A percentile compares a stretch with the other conserved stretches of the same genome.
phyloP scores from a whole-genome alignment of 441 rosid species.

The Euphorbia schlechtendalii region DNA sequence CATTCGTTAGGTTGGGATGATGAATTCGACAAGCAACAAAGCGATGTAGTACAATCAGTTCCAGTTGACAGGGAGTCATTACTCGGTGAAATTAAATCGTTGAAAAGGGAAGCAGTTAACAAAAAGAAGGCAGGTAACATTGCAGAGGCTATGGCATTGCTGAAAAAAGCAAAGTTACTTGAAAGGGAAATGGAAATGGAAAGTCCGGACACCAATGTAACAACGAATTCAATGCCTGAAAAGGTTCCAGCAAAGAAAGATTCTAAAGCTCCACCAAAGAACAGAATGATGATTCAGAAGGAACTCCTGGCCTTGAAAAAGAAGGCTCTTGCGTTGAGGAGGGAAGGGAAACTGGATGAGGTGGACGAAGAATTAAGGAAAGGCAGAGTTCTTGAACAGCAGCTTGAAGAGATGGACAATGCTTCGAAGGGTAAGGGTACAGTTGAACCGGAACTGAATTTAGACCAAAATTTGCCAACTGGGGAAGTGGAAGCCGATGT shows the following conservation, averaged over 20 bases:
- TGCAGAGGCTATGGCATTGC: constrained; percentile 61
- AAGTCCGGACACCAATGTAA: constrained; percentile 22
- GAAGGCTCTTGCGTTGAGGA: constrained; percentile 69
- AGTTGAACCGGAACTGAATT: constrained; percentile 21
- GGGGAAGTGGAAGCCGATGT: constrained; percentile 46
- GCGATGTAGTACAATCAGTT: constrained; percentile 16
- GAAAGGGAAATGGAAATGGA: constrained; percentile 55
- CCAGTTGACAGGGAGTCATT: constrained; percentile 37
- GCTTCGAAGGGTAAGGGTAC: constrained; percentile 32
- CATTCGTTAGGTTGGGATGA: constrained; percentile 77
- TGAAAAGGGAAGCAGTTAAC: constrained; percentile 63
- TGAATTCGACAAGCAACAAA: constrained; percentile 35
- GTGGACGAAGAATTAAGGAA: constrained; percentile 70
- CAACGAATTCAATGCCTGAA: constrained; percentile 16
- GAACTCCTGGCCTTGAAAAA: constrained; percentile 72
- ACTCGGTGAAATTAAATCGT: constrained; percentile 42
- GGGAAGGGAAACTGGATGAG: constrained; percentile 67
- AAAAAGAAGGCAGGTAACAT: constrained; percentile 53
- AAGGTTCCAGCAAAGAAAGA: constrained; percentile 23
- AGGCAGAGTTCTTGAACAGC: constrained; percentile 57
- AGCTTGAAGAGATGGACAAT: constrained; percentile 64
- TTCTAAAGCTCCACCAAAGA: constrained; percentile 35
- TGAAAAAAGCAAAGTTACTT: constrained; percentile 73
- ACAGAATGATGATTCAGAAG: constrained; percentile 54
- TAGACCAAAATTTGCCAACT: constrained; percentile 24